Conservation (phyloP, 805 yeast genomes). For the Lachancea mirantina region DNA sequence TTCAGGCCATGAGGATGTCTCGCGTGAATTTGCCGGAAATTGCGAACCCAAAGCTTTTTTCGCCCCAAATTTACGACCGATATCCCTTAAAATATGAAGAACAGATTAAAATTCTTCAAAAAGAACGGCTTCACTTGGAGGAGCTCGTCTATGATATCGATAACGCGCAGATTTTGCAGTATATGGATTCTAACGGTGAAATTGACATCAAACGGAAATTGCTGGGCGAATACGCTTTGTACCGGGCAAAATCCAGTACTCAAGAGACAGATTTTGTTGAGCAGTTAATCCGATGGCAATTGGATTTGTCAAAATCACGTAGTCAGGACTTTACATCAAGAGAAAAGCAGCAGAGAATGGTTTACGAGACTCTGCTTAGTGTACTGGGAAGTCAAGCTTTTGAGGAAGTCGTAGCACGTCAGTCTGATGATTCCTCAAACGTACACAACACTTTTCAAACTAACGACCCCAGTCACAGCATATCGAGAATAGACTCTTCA, state of each 20-base stretch:
- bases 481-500: no score
- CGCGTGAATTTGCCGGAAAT: slow-evolving; percentile 17
- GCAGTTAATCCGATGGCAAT: background rate
- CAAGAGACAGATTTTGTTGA: background rate
- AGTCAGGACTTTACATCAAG: no score
- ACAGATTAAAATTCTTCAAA: slow-evolving; percentile 19
- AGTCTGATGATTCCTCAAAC: no score
- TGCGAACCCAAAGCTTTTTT: slow-evolving; percentile 25
- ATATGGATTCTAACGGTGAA: slow-evolving; percentile 12
- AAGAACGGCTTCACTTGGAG: slow-evolving; percentile 4
- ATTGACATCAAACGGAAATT: slow-evolving; percentile 26
- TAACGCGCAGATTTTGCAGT: slow-evolving; percentile 22
- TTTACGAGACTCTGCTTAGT: no score
- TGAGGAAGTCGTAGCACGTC: no score
- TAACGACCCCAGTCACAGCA: no score
- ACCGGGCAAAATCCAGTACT: background rate
- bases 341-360: no score
- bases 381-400: no score
- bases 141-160: slow-evolving; percentile 20
- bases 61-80: slow-evolving; percentile 19
- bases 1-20: background rate
- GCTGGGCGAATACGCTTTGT: slow-evolving; percentile 25
- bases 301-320: no score
- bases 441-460: background rate
- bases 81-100: slow-evolving; percentile 26